phyloP scores from a whole-genome alignment of 768 basidiomycete species.

The Pisolithus microcarpus region DNA sequence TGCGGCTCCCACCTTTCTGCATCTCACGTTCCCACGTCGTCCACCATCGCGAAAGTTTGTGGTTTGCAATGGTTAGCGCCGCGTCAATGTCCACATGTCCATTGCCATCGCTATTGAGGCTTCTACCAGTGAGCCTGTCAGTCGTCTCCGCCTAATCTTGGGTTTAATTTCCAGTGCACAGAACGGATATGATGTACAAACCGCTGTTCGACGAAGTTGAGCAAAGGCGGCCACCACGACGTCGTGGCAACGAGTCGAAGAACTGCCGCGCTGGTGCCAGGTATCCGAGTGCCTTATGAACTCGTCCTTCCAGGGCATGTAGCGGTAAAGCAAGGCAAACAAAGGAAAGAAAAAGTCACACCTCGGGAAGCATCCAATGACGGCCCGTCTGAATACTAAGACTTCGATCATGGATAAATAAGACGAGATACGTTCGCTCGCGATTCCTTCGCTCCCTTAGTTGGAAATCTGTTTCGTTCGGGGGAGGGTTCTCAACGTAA shows the following conservation, averaged over 20 bases:
- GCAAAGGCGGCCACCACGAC: constrained; percentile 75
- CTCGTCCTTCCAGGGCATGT: constrained; percentile 42
- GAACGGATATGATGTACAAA: constrained; percentile 28
- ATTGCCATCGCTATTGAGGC: constrained; percentile 34
- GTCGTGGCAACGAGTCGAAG: constrained; percentile 62
- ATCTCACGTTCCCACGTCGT: constrained; percentile 68
- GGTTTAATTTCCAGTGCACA: neutral
- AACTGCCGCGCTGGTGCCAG: constrained; percentile 63
- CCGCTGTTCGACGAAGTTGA: constrained; percentile 72
- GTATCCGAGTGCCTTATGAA: constrained; percentile 58
- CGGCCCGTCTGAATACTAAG: constrained; percentile 81
- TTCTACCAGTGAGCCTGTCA: constrained; percentile 57
- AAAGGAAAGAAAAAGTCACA: constrained; percentile 7
- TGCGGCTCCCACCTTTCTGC: constrained; percentile 45
- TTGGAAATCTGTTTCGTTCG: constrained; percentile 58
- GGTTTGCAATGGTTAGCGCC: constrained; percentile 65
- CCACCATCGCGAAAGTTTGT: constrained; percentile 65
- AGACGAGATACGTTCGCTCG: constrained; percentile 79
- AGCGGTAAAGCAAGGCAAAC: constrained; percentile 4
- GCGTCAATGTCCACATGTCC: constrained; percentile 69
- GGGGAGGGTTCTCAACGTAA: constrained; percentile 47
- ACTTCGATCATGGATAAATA: constrained; percentile 82
- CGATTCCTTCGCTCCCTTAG: constrained; percentile 72
- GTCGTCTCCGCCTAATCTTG: constrained; percentile 63
- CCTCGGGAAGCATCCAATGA: constrained; percentile 84